Percentiles rank a stretch among this genome's conserved stretches.
Conservation (phyloP, 2,329 filamentous ascomycete species). For the Chaetomium globosum region DNA sequence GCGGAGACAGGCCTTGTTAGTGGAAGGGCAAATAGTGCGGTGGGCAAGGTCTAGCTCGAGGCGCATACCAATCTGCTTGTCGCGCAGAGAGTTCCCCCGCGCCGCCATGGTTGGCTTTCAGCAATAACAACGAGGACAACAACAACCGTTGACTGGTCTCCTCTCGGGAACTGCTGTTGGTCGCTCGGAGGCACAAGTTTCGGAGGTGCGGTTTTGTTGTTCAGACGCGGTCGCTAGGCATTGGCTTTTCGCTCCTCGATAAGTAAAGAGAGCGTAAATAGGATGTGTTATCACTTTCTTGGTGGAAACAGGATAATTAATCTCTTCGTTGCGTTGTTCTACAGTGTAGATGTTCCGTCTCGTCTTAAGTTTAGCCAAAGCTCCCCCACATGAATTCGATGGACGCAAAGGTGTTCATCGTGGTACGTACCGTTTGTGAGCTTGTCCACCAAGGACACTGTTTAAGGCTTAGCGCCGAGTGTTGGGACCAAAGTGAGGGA, state of each 20-base stretch:
- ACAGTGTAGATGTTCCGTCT: slow-evolving; percentile 10
- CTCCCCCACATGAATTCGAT: slow-evolving; percentile 33
- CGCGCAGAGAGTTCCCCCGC: slow-evolving; percentile 52
- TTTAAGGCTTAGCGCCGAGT: slow-evolving; percentile 21
- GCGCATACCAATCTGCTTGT: slow-evolving; percentile 53
- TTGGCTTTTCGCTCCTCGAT: background rate
- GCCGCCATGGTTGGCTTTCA: slow-evolving; percentile 48
- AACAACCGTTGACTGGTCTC: slow-evolving; percentile 1
- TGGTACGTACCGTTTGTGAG: slow-evolving; percentile 13
- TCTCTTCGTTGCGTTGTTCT: slow-evolving; percentile 9
- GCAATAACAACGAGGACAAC: background rate
- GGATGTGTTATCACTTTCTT: slow-evolving; percentile 10
- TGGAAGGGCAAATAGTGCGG: background rate
- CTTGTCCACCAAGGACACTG: background rate
- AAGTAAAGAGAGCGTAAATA: background rate
- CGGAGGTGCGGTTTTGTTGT: background rate
- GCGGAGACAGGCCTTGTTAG: slow-evolving; percentile 9
- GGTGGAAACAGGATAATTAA: background rate
- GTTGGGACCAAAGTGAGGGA: background rate
- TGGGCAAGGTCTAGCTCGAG: background rate
- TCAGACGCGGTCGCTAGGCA: slow-evolving; percentile 9
- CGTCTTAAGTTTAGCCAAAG: slow-evolving; percentile 27
- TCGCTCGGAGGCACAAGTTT: slow-evolving; percentile 9
- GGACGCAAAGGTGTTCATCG: slow-evolving; percentile 29
- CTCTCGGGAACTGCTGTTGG: too few species aligned